Evolutionary conservation across 1,139 yeast species (phyloP).

Genomic region (Yamadazyma dushanensis): DNA sequence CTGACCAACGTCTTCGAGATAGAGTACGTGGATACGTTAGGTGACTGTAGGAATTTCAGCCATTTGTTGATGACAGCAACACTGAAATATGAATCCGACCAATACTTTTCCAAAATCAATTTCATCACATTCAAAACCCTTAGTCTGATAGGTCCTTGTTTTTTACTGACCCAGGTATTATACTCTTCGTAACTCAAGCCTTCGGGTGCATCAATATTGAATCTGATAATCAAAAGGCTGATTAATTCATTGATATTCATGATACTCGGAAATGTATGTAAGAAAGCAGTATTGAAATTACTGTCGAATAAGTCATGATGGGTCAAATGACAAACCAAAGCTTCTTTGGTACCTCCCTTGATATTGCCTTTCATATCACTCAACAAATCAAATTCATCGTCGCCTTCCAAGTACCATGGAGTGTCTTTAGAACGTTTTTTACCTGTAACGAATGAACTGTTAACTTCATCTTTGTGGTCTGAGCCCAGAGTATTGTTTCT

Average conservation of each 20-base stretch:
- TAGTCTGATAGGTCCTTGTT: conserved; percentile 64
- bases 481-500: conserved; percentile 55
- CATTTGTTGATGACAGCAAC: conserved; percentile 50
- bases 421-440: conserved; percentile 38
- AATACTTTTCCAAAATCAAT: conserved; percentile 68
- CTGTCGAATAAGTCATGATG: conserved; percentile 73
- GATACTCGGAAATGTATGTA: conserved; percentile 76
- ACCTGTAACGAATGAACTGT: conserved; percentile 35
- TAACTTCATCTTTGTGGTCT: conserved; percentile 36
- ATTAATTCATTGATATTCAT: conserved; percentile 68
- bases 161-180: conserved; percentile 74
- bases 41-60: conserved; percentile 53
- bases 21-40: conserved; percentile 45
- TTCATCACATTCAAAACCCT: conserved; percentile 74
- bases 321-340: conserved; percentile 79
- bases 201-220: conserved; percentile 79
- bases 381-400: conserved; percentile 69
- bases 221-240: conserved; percentile 61
- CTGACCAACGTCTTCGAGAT: conserved; percentile 26
- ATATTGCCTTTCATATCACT: conserved; percentile 73
- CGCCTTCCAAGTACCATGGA: conserved; percentile 85
- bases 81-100: conserved; percentile 68
- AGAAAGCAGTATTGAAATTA: conserved; percentile 66
- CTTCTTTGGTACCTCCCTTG: conserved; percentile 84
- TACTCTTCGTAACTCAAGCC: conserved; percentile 85